phyloP scores from a whole-genome alignment of 2,329 filamentous ascomycete species.

The Aureobasidium sp. region DNA sequence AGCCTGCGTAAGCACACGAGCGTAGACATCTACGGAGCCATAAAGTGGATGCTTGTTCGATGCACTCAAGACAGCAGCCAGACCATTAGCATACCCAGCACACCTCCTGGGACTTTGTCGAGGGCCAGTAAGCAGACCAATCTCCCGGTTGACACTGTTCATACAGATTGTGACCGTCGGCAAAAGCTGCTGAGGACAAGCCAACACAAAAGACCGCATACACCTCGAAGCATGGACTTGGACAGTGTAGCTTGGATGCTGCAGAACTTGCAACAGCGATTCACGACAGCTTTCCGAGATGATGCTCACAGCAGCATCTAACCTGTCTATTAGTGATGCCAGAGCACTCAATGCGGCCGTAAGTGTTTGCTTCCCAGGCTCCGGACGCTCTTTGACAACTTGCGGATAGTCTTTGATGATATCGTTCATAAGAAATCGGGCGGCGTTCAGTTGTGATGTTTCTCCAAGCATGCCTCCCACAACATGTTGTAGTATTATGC shows the following conservation, averaged over 20 bases:
- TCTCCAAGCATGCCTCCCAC: slow-evolving; percentile 80
- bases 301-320: slow-evolving; percentile 72
- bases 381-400: slow-evolving; percentile 73
- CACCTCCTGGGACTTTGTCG: slow-evolving; percentile 76
- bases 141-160: slow-evolving; percentile 85
- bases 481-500: slow-evolving; percentile 74
- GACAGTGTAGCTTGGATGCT: slow-evolving; percentile 93
- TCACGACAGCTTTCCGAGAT: slow-evolving; percentile 82
- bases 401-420: slow-evolving; percentile 93
- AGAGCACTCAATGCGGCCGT: slow-evolving; percentile 72
- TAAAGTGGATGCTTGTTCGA: slow-evolving; percentile 83
- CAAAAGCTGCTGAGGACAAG: slow-evolving; percentile 84
- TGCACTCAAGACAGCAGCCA: slow-evolving; percentile 84
- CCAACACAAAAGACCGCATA: slow-evolving; percentile 76
- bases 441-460: slow-evolving; percentile 75
- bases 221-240: slow-evolving; percentile 84
- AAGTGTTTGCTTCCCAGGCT: slow-evolving; percentile 80
- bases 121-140: slow-evolving; percentile 65
- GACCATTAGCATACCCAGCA: slow-evolving; percentile 81
- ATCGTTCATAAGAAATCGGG: slow-evolving; percentile 74
- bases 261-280: slow-evolving; percentile 77
- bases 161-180: slow-evolving; percentile 91
- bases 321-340: slow-evolving; percentile 64
- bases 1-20: slow-evolving; percentile 80
- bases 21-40: slow-evolving; percentile 92